A percentile compares a stretch with the other conserved stretches of the same genome.
These are phyloP conservation scores for Rhodotorula sp. DNA, from an alignment of 1,284 basidiomycete species.

Conservation along the genomic window DNA sequence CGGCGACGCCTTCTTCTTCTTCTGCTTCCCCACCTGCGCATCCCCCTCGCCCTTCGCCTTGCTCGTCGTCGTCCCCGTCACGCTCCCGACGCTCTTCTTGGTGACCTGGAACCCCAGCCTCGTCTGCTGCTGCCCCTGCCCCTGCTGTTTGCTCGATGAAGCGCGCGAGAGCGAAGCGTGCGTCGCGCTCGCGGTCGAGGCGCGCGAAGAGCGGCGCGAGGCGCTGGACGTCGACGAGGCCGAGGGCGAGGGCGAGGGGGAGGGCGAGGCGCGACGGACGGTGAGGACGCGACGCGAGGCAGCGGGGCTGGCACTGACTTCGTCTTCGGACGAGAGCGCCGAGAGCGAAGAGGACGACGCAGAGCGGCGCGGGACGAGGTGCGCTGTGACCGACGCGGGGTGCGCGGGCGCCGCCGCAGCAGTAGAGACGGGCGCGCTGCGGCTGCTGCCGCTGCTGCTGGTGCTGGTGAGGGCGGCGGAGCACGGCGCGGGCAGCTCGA, in stretches of 20 bases:
- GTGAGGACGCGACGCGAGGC: no score
- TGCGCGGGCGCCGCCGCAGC: no score
- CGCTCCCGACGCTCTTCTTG: slow-evolving; percentile 7
- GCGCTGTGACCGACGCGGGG: neutral
- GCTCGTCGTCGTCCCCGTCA: slow-evolving; percentile 9
- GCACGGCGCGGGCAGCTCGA: neutral
- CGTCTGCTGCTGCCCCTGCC: neutral
- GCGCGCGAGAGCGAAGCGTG: neutral
- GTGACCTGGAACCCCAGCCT: slow-evolving; percentile 12
- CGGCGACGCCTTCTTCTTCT: no score
- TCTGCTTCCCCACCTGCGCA: no score
- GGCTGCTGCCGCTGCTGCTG: neutral
- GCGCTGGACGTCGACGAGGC: neutral
- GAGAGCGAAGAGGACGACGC: neutral
- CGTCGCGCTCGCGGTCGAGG: neutral
- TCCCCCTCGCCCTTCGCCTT: neutral
- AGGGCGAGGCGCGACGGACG: neutral
- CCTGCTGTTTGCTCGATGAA: neutral
- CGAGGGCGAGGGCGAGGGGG: neutral
- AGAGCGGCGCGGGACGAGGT: neutral
- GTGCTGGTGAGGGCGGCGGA: no score
- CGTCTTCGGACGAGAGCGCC: neutral
- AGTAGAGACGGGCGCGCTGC: neutral
- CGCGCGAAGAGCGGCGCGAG: neutral
- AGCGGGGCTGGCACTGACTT: no score